A percentile compares a stretch with the other conserved stretches of the same genome.
Conservation (phyloP, 257 asterid species). For the Prunella vulgaris region DNA sequence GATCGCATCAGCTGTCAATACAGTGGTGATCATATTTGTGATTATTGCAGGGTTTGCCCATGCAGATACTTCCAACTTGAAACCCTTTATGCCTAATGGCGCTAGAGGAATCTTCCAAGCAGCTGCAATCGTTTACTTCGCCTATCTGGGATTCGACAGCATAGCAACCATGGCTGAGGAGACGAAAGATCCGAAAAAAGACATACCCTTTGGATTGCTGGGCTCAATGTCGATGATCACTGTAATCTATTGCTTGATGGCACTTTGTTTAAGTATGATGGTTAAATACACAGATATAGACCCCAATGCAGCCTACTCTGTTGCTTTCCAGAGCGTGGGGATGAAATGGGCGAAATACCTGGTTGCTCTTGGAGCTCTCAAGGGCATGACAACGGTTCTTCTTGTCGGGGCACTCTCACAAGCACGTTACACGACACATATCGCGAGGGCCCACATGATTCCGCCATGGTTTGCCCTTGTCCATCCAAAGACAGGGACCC, state of each 20-base stretch:
- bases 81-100: constrained; percentile 47
- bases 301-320: constrained; percentile 45
- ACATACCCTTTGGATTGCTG: constrained; percentile 51
- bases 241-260: constrained; percentile 59
- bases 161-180: constrained; percentile 68
- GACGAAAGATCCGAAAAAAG: constrained; percentile 43
- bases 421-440: constrained; percentile 55
- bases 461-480: constrained; percentile 63
- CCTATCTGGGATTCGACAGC: constrained; percentile 49
- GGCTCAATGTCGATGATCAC: constrained; percentile 70
- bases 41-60: constrained; percentile 53
- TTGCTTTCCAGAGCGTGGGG: constrained; percentile 55
- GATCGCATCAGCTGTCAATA: constrained; percentile 56
- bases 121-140: constrained; percentile 54
- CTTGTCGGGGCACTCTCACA: constrained; percentile 55
- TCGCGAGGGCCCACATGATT: constrained; percentile 58
- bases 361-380: constrained; percentile 55
- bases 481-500: constrained; percentile 62
- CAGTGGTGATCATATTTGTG: constrained; percentile 44
- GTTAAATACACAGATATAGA: constrained; percentile 45
- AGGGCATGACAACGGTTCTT: constrained; percentile 62
- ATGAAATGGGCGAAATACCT: constrained; percentile 59
- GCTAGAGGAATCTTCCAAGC: constrained; percentile 54
- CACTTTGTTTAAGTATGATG: constrained; percentile 53
- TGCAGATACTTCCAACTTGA: constrained; percentile 38